Base-by-base conservation (phyloP, 805 yeast genomes). In the Metschnikowia proteae region DNA sequence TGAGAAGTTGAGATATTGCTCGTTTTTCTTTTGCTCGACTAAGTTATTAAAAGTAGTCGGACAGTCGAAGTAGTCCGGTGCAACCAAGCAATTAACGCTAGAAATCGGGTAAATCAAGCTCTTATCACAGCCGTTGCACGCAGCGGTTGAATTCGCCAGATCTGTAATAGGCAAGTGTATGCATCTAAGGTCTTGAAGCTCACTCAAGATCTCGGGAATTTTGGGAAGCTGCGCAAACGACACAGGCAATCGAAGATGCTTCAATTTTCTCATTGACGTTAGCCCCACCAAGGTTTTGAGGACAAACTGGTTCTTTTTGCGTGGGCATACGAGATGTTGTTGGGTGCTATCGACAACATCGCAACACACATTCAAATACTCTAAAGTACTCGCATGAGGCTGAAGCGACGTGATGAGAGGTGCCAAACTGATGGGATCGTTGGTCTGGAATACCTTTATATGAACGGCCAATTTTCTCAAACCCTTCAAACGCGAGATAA, bases 91-190 rank as follows among this genome's bases (percentile, higher is more conserved):
- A 22, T 43, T 50, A 3, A 52, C 28, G 32, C 33, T 46, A 38
- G 46, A 52, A 22, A 50, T 34, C 4, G 50, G 48, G 30, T 48
- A 50, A 3, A 45, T 32, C n/a, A 43, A 44, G 5, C 46, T 35
- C 4, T 22, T 42, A 29, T 33, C 29, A 38, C 59, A 53, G 17
- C 37, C 36, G 31, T 41, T 41, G 46, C 59, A 55, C 8, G 52
- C 40, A 3, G 36, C 31, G 4, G 42, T 28, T 9, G 47, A 37
- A 8, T 41, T 22, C 6, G 33, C 39, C 49, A 47, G 48, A 28
- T 54, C 56, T 3, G 52, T 48, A n/a, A 56, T 49, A 7, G 49
- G 50, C 4, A 56, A 43, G 13, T 55, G 55, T 4, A 54, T 11
- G 22, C 51, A 34, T 25, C 33, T 27, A 5, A 54, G 41, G 6